Evolutionary conservation across 2,329 filamentous ascomycete species (phyloP).

Genomic region (Talaromyces sp.): DNA sequence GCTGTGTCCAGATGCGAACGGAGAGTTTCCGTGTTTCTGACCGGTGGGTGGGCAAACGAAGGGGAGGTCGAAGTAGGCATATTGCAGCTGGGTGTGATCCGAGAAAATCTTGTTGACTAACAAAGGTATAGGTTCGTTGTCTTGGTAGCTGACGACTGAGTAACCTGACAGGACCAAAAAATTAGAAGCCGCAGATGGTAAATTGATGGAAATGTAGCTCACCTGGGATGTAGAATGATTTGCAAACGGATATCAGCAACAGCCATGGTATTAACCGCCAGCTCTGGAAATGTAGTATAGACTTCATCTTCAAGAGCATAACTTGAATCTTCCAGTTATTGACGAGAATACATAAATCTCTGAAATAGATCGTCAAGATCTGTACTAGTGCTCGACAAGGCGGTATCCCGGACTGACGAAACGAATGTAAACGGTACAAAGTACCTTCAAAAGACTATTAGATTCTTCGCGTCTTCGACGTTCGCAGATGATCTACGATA

Average conservation of each 20-base stretch:
- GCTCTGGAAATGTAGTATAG: constrained; percentile 18
- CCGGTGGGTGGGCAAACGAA: constrained; percentile 80
- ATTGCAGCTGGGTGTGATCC: constrained; percentile 83
- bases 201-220: constrained; percentile 25
- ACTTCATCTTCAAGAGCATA: constrained; percentile 19
- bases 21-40: constrained; percentile 58
- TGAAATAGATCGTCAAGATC: neutral
- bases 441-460: constrained; percentile 33
- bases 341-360: constrained; percentile 6
- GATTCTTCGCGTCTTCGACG: neutral
- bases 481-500: neutral
- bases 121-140: constrained; percentile 73
- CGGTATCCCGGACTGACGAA: constrained; percentile 19
- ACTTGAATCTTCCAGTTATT: neutral
- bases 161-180: constrained; percentile 56
- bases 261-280: constrained; percentile 24
- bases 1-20: constrained; percentile 68
- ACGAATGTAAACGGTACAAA: constrained; percentile 54
- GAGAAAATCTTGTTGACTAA: constrained; percentile 90
- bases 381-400: neutral
- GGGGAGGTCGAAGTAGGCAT: constrained; percentile 82
- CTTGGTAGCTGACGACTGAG: constrained; percentile 73
- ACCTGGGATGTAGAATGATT: constrained; percentile 86
- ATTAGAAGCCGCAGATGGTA: neutral
- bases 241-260: constrained; percentile 45